Conservation (phyloP, 2,329 filamentous ascomycete genomes). For the Leptographium radiaticola region DNA sequence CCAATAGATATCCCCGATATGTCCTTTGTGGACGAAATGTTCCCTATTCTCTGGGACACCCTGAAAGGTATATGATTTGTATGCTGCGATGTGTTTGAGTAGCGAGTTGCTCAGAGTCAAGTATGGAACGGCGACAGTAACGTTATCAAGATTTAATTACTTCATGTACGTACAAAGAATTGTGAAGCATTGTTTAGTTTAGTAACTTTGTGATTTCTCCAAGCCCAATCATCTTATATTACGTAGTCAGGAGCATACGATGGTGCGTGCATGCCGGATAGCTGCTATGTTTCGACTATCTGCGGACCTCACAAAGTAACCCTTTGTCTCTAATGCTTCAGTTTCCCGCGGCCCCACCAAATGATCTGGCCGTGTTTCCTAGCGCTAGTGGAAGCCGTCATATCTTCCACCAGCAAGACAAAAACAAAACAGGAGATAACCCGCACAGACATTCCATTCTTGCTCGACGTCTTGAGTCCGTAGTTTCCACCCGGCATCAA, state of each 20-base stretch:
- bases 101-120: neutral
- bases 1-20: neutral
- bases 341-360: neutral
- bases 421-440: neutral
- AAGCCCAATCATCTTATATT: too few species aligned
- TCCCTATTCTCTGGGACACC: slow-evolving; percentile 1
- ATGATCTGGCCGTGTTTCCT: neutral
- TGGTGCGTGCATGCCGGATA: too few species aligned
- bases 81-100: too few species aligned
- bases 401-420: neutral
- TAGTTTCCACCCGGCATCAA: neutral
- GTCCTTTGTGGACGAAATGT: neutral
- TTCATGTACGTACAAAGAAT: too few species aligned
- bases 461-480: neutral
- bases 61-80: neutral
- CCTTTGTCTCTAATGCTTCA: neutral
- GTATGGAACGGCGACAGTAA: neutral
- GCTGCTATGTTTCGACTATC: too few species aligned
- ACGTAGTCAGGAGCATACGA: too few species aligned
- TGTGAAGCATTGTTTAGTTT: too few species aligned
- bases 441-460: neutral
- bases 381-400: neutral
- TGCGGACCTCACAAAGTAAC: neutral
- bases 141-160: too few species aligned
- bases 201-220: too few species aligned